A percentile compares a stretch with the other conserved stretches of the same genome.
Evolutionary conservation across 2,329 filamentous ascomycete genomes (phyloP).

Genomic region (Hypoxylon sp.): DNA sequence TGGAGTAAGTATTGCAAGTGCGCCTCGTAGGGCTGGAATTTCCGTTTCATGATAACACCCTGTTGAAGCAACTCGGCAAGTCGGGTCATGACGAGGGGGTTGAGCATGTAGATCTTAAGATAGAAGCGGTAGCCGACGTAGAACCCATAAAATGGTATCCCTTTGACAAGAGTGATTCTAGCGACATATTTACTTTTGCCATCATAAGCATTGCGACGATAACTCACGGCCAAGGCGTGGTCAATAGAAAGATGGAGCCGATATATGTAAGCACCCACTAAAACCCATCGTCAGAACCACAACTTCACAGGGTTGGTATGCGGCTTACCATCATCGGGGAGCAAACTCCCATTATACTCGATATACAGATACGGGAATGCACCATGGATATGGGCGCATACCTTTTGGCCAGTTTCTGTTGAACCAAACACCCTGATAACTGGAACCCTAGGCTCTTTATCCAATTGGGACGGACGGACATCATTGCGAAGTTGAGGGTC

Average conservation of each 20-base stretch:
- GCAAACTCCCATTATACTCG: conserved; percentile 81
- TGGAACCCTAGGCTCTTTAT: conserved; percentile 81
- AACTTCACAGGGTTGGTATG: conserved; percentile 41
- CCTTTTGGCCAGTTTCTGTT: conserved; percentile 94
- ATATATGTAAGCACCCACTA: conserved; percentile 82
- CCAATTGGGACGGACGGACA: conserved; percentile 70
- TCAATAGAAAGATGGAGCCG: conserved; percentile 90
- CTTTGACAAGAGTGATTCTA: conserved; percentile 92
- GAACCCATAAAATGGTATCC: conserved; percentile 95
- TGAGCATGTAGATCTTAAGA: conserved; percentile 95
- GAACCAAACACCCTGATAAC: conserved; percentile 92
- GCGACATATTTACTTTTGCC: conserved; percentile 82
- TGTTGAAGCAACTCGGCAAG: conserved; percentile 89
- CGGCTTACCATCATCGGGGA: conserved; percentile 74
- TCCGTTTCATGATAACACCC: conserved; percentile 85
- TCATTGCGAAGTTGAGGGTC: conserved; percentile 83
- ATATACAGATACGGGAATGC: conserved; percentile 97
- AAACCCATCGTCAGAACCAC: conserved; percentile 26
- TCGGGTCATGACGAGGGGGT: conserved; percentile 88
- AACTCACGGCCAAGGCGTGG: conserved; percentile 88
- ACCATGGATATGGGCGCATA: conserved; percentile 95
- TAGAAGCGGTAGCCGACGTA: conserved; percentile 92
- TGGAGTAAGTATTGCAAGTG: conserved; percentile 94
- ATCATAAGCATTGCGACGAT: conserved; percentile 80
- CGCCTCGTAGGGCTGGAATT: conserved; percentile 93